Base-by-base conservation (phyloP, 2,329 filamentous ascomycete species). In the Saccharata proteae region DNA sequence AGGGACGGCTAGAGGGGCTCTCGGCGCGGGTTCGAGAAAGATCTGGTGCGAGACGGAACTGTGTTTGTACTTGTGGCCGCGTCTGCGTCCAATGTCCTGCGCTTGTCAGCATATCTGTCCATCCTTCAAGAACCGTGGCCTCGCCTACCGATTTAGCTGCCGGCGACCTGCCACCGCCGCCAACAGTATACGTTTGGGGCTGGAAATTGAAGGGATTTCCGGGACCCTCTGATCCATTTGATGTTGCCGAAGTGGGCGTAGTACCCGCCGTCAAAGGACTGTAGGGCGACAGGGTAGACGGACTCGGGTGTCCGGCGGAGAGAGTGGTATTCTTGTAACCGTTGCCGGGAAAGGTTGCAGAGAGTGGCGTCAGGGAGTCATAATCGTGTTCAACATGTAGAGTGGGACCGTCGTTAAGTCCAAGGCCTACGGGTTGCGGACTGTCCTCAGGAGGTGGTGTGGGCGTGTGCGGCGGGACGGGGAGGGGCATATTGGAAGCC, bases 1-100 rank as follows among this genome's bases (percentile, higher is more conserved):
- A 2, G 90, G 90, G 0, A 98, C 72, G 21, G 88, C 80, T 15
- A 93, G 72, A 4, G 90, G 88, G 1, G 86, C 80, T 32, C 86
- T 73, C 4, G 74, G 80, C 0, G 83, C 77, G 5, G 90, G 90
- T 53, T 94, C 85, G 45, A 92, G 82, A 57, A 96, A 93, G 56
- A 96, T 92, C 56, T 94, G 86, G 53, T 96, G 86, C 13, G 83
- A 93, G 35, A 98, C 80, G 52, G 83, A 93, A 54, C 82, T 92
- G 62, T 96, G 88, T 53, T 94, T 93, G 68, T 98, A 98, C 54
- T 90, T 85, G 63, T 98, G 90, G 40, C 90, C 90, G 38, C 88
- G 79, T 42, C 90, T 76, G 57, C 93, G 83, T 40, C 86, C 86
- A 40, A 94, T 74, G 45, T 84, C 88, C 78, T 92, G 54, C 32